A percentile compares a stretch with the other conserved stretches of the same genome.
phyloP scores from a whole-genome alignment of 768 basidiomycete species.

The Filobasidium floriforme region DNA sequence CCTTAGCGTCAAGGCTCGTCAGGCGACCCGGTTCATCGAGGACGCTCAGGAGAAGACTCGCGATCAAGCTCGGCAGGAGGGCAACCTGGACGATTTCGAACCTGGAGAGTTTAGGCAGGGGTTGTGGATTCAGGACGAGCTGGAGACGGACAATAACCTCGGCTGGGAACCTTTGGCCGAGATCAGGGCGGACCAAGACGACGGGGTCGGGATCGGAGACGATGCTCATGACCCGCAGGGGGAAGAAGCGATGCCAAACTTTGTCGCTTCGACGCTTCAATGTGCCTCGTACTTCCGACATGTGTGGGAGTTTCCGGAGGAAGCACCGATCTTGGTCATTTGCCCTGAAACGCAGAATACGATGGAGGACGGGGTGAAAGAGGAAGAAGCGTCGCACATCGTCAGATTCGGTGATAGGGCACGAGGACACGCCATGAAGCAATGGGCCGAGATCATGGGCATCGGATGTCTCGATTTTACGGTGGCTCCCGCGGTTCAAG shows the following conservation, averaged over 20 bases:
- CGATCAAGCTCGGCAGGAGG: neutral
- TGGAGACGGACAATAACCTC: neutral
- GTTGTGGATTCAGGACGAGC: neutral
- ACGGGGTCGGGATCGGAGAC: neutral
- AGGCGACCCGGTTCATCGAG: slow-evolving; percentile 80
- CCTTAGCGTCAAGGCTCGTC: slow-evolving; percentile 72
- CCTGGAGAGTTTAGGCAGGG: neutral
- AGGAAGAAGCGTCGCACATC: neutral
- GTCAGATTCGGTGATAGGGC: slow-evolving; percentile 3
- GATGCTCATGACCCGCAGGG: neutral
- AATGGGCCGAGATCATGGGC: slow-evolving; percentile 2
- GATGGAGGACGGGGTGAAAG: neutral
- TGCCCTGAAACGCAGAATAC: neutral
- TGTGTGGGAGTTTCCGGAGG: neutral
- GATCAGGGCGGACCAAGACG: neutral
- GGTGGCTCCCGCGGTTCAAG: neutral
- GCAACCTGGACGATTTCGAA: neutral
- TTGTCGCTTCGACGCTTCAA: neutral
- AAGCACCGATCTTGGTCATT: neutral
- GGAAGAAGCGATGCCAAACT: neutral
- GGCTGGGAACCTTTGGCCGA: neutral
- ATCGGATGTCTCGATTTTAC: neutral
- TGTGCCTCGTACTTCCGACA: slow-evolving; percentile 1
- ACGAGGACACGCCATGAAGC: neutral
- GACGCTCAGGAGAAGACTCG: slow-evolving; percentile 30